Base-by-base conservation (phyloP, 169 alveolate genomes). In the Pseudocohnilembus persalinus region DNA sequence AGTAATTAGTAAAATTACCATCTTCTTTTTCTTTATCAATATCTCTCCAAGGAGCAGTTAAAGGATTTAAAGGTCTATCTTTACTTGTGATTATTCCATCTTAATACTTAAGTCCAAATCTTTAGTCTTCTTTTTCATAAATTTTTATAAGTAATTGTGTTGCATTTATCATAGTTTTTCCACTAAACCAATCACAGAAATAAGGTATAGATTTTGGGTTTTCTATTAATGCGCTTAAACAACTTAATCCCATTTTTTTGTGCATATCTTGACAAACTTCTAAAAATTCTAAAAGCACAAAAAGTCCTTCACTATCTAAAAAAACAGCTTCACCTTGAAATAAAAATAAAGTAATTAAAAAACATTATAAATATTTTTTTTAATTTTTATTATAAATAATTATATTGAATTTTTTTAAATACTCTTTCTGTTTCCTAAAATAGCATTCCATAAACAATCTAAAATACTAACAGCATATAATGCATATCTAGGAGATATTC, bases 101-200 rank as follows among this genome's bases (percentile, higher is more conserved):
- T n/a, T 92, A 90, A 76, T 94, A 92, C 77, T 84, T 87, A 11
- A 94, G 96, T 34, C 93, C 89, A 83, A 88, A 94, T 87, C 95
- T 89, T 33, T 80, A 81, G 83, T 94, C 97, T 82, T 94, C 97
- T 81, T 80, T 75, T 31, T 90, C 83, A 85, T 91, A 94, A 11
- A 94, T 92, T 73, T 92, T 91, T 20, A 94, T 92, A 73, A 94
- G 81, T 49, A 94, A 83, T 77, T 94, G 87, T 0, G 96, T 92
- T 20, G 96, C 92, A 87, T 92, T 93, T 0, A 94, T 92, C 88
- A 92, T 94, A 4, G 97, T 91, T 77, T 91, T 92, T 35, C 95
- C 89, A 31, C 93, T 84, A 87, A 92, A 92, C 97, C 97, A 94
- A 85, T 94, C 96, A 34, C 93, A 92, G 76, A 94, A 94, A 74